These are phyloP conservation scores for Myxozyma vanderwaltii DNA, from an alignment of 805 yeast species.

Conservation along the genomic window DNA sequence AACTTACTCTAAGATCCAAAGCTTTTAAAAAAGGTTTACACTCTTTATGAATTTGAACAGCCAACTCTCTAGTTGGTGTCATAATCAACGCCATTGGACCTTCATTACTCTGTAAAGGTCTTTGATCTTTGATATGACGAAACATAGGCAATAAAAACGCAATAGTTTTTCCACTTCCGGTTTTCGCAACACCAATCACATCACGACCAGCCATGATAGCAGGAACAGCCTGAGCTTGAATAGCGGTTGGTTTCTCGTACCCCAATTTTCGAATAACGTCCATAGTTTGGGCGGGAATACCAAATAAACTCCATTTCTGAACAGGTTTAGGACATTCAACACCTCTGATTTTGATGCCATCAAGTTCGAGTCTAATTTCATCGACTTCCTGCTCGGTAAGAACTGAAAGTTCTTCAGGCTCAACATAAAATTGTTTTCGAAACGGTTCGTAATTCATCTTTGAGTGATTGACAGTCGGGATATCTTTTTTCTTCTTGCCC, in stretches of 20 bases:
- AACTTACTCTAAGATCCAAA: constrained; percentile 46
- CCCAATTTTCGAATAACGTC: constrained; percentile 53
- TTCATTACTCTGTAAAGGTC: constrained; percentile 50
- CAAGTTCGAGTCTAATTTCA: constrained; percentile 54
- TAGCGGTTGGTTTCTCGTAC: constrained; percentile 74
- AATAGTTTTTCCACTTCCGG: constrained; percentile 95
- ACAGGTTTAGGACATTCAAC: constrained; percentile 63
- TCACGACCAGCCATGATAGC: constrained; percentile 88
- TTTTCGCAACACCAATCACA: constrained; percentile 90
- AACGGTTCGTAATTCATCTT: constrained; percentile 55
- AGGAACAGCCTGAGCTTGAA: constrained; percentile 89
- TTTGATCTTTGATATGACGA: constrained; percentile 78
- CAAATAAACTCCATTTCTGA: constrained; percentile 76
- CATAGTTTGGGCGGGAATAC: constrained; percentile 64
- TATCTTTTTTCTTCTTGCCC: constrained; percentile 52
- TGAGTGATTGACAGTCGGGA: constrained; percentile 53
- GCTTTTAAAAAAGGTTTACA: constrained; percentile 58
- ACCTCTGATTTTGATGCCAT: constrained; percentile 71
- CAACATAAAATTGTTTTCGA: constrained; percentile 62
- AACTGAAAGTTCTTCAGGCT: constrained; percentile 54
- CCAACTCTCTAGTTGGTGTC: constrained; percentile 92
- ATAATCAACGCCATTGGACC: constrained; percentile 81
- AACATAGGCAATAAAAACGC: constrained; percentile 83
- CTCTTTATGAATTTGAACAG: constrained; percentile 77
- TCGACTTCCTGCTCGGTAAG: constrained; percentile 60